Evolutionary conservation across 805 yeast species (phyloP), one percentile per base, ranked within the genome.

Genomic region (Sugiyamaella americana): DNA sequence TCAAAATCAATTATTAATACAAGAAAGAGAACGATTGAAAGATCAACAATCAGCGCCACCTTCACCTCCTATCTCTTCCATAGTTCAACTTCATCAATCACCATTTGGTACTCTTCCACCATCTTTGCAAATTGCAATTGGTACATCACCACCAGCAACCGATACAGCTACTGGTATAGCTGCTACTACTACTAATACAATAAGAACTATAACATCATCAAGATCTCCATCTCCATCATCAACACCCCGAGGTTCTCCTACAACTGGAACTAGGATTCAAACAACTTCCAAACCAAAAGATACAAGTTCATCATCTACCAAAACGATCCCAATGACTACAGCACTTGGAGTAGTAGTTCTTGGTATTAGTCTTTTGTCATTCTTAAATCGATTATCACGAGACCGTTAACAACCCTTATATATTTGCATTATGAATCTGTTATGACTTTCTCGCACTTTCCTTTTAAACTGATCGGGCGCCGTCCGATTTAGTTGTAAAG

Each of bases 311-410:
- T 26, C 32, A 8, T 8, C 13, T 8, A 26, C 32, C 13, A 26
- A 26, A 13, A 47, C 44, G 13, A 38, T 50, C n/a, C 50, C 55
- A 6, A 41, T 54, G 37, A 37, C 48, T 23, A 44, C 52, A n/a
- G 56, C 56, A 8, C 22, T 51, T 4, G 53, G 55, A 2, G 57
- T 55, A 8, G 54, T 53, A 11, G 29, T 53, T 10, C 19, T 53
- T 10, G 58, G 57, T 11, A 46, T 53, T 19, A 41, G 54, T 29
- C 35, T 51, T 19, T 49, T 53, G 55, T 44, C 51, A 21, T 30
- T 43, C 10, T 19, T 52, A 21, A 52, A 50, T 42, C 42, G 40
- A 8, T 37, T 49, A 22, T 37, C 50, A 5, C 18, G 50, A 24
- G 53, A 50, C 36, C 21, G 32, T 6, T 26, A 36, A 41, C 26